phyloP scores from a whole-genome alignment of 176 grass and related monocot species.

The Calamus simplicifolius region DNA sequence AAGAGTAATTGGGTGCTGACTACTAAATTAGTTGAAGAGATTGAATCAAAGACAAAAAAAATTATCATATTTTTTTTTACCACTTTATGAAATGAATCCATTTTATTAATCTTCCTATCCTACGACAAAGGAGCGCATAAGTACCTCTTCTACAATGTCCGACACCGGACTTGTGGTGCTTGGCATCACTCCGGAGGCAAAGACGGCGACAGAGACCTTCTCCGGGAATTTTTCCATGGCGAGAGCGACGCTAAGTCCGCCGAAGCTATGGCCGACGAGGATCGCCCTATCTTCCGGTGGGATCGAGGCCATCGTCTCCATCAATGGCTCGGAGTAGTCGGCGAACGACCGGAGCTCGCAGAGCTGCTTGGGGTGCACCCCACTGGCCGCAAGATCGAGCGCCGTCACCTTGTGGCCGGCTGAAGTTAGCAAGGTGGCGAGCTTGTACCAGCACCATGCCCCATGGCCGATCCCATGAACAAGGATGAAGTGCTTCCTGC shows the following conservation, averaged over 20 bases:
- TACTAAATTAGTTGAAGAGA: too few relatives aligned
- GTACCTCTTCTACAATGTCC: constrained; percentile 13
- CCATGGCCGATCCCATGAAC: constrained; percentile 28
- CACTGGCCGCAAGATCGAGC: constrained; percentile 19
- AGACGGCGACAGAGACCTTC: constrained; percentile 20
- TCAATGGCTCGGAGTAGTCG: constrained; percentile 24
- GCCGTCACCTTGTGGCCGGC: constrained; percentile 23
- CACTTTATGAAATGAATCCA: too few relatives aligned
- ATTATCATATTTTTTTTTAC: too few relatives aligned
- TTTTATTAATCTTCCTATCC: too few relatives aligned
- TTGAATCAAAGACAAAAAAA: too few relatives aligned
- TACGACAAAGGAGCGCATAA: too few relatives aligned
- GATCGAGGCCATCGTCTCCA: constrained; percentile 20
- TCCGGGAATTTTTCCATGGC: constrained; percentile 31
- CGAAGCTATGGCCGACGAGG: constrained; percentile 27
- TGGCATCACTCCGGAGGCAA: constrained; percentile 11
- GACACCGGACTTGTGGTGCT: constrained; percentile 18
- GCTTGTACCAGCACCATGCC: constrained; percentile 31
- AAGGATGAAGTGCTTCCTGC: constrained; percentile 10
- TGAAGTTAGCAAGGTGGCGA: constrained; percentile 9
- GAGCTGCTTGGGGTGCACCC: constrained; percentile 10
- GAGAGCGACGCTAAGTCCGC: constrained; percentile 9
- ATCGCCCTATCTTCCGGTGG: constrained; percentile 14
- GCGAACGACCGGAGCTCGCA: constrained; percentile 18
- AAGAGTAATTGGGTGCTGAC: too few relatives aligned